A percentile compares a stretch with the other conserved stretches of the same genome.
These are phyloP conservation scores for Pterocarpus macrocarpus DNA, from an alignment of 306 rosid species.

Conservation along the genomic window DNA sequence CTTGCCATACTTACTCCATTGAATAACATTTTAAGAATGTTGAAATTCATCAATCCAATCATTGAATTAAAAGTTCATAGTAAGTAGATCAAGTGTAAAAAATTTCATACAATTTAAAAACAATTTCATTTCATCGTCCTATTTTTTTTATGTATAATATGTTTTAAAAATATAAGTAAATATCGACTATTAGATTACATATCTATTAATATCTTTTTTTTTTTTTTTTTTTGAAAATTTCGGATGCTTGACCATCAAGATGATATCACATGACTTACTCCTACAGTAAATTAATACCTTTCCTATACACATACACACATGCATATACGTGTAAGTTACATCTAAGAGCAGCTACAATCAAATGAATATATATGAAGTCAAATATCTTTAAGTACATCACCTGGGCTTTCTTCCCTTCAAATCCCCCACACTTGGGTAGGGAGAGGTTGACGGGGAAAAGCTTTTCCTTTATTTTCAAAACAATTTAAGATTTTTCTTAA, in stretches of 20 bases:
- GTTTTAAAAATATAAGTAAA: not conserved
- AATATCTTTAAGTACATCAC: conserved; percentile 17
- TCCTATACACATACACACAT: not conserved
- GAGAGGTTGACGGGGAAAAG: conserved; percentile 1
- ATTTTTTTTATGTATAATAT: too few species aligned
- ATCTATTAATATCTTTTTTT: not conserved
- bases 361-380: conserved; percentile 12
- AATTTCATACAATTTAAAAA: too few species aligned
- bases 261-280: not conserved
- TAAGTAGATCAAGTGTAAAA: too few species aligned
- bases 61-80: too few species aligned
- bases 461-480: conserved; percentile 26
- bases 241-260: not conserved
- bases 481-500: conserved; percentile 23
- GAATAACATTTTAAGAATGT: too few species aligned
- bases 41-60: too few species aligned
- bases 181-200: too few species aligned
- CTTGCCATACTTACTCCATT: too few species aligned
- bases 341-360: conserved; percentile 14
- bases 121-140: too few species aligned
- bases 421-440: conserved; percentile 1
- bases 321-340: not conserved
- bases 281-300: too few species aligned
- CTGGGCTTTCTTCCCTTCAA: not conserved
- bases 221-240: not conserved